Percentiles rank a stretch among this genome's conserved stretches.
Evolutionary conservation across 805 yeast genomes (phyloP).

Genomic region (Priceomyces melissophilus): DNA sequence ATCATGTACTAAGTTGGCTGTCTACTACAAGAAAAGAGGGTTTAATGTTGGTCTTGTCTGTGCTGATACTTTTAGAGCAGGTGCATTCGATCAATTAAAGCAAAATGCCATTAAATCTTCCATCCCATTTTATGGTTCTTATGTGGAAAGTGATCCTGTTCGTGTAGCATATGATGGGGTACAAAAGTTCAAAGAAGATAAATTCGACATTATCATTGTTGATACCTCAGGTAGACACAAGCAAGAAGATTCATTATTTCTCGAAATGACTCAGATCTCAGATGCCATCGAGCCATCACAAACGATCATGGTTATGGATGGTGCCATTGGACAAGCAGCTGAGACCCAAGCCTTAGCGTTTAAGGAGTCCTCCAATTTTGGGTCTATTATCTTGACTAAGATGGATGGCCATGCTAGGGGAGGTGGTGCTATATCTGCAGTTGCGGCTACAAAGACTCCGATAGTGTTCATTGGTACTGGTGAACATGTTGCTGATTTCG

Average conservation of each 20-base stretch:
- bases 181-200: slow-evolving; percentile 81
- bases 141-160: slow-evolving; percentile 94
- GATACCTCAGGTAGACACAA: slow-evolving; percentile 98
- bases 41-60: slow-evolving; percentile 94
- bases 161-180: slow-evolving; percentile 91
- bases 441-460: slow-evolving; percentile 95
- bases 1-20: slow-evolving; percentile 94
- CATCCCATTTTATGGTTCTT: slow-evolving; percentile 92
- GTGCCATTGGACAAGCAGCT: slow-evolving; percentile 97
- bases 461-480: slow-evolving; percentile 97
- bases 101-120: slow-evolving; percentile 95
- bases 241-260: slow-evolving; percentile 87
- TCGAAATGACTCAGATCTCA: slow-evolving; percentile 92
- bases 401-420: slow-evolving; percentile 99
- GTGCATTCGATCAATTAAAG: slow-evolving; percentile 97
- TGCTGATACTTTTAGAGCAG: slow-evolving; percentile 99
- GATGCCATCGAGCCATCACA: slow-evolving; percentile 89
- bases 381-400: slow-evolving; percentile 90
- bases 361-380: slow-evolving; percentile 89
- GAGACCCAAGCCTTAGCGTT: slow-evolving; percentile 92
- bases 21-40: slow-evolving; percentile 88
- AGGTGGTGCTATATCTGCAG: slow-evolving; percentile 99
- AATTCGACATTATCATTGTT: slow-evolving; percentile 89
- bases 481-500: slow-evolving; percentile 92
- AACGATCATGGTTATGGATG: slow-evolving; percentile 96